Evolutionary conservation across 2,329 filamentous ascomycete genomes (phyloP), one percentile per base, ranked within the genome.

Genomic region (Ophiobolus disseminans): DNA sequence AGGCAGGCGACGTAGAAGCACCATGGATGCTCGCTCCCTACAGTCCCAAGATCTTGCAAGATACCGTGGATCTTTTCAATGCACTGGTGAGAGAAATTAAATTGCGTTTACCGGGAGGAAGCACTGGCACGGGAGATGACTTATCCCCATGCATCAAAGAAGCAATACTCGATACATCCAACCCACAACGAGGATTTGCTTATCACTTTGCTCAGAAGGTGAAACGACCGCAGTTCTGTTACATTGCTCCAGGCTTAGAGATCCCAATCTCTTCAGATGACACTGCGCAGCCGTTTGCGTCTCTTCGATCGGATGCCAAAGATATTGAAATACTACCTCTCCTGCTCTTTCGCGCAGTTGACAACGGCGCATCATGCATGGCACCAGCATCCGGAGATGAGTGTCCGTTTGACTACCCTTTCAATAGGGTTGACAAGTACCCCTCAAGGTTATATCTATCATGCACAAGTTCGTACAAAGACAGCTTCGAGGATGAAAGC

Each of bases 371-470:
- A 21, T 21, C 8, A 13, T 23, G 35, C 35, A 38, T 23, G 35
- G 35, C 35, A 38, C 11, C 22, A 35, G n/a, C 28, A 31, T 23
- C 23, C 19, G 34, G 23, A 40, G 28, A 30, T n/a, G 7, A 21
- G 32, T 25, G 31, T 38, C 20, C 35, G 10, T 48, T 53, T 38
- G 16, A 41, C 11, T 48, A 34, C 9, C 46, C 50, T 2, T 53
- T 40, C 43, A 40, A 38, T 32, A 10, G 23, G 19, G 20, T 45
- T 13, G 25, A 31, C 32, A 38, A n/a, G 1, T 59, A 55, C 38
- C 43, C 50, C 13, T 46, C 55, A 32, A 57, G 55, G 2, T 46
- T 63, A 14, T 63, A 60, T 26, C 44, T 63, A 23, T 37, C 35
- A 31, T 31, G 23, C 14, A 25, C 36, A 17, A 43, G 17, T 31